These are phyloP conservation scores for Ceratonia siliqua DNA, from an alignment of 306 rosid species.

Conservation along the genomic window DNA sequence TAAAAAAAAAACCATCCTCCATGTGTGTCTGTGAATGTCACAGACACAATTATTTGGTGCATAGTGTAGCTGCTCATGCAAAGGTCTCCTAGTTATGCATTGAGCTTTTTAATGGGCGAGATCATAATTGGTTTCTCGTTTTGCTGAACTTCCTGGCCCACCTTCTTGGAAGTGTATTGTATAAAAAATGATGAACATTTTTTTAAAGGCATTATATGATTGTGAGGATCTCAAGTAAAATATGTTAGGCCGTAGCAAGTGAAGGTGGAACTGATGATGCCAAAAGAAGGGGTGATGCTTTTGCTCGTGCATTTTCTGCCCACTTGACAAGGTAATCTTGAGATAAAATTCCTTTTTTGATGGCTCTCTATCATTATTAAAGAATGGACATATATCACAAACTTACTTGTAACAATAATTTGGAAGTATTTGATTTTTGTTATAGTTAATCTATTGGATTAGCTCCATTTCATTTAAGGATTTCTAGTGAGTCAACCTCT, in stretches of 20 bases:
- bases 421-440: neutral
- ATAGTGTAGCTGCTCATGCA: neutral
- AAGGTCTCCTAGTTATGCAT: neutral
- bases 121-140: slow-evolving; percentile 9
- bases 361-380: neutral
- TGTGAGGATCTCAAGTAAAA: slow-evolving; percentile 33
- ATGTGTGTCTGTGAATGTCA: neutral
- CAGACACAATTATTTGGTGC: neutral
- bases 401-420: neutral
- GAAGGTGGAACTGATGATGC: slow-evolving; percentile 95
- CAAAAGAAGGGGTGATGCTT: slow-evolving; percentile 87
- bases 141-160: slow-evolving; percentile 1
- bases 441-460: slow-evolving; percentile 15
- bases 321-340: slow-evolving; percentile 69
- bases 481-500: slow-evolving; percentile 1
- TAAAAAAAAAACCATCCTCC: neutral
- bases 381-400: slow-evolving; percentile 7
- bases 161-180: neutral
- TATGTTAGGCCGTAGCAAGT: slow-evolving; percentile 84
- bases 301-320: slow-evolving; percentile 83
- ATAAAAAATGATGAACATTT: neutral
- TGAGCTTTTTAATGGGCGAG: slow-evolving; percentile 1
- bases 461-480: neutral
- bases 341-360: neutral
- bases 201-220: slow-evolving; percentile 20